Conservation (phyloP, 2,329 filamentous ascomycete genomes). For the Hypoxylon sp. region DNA sequence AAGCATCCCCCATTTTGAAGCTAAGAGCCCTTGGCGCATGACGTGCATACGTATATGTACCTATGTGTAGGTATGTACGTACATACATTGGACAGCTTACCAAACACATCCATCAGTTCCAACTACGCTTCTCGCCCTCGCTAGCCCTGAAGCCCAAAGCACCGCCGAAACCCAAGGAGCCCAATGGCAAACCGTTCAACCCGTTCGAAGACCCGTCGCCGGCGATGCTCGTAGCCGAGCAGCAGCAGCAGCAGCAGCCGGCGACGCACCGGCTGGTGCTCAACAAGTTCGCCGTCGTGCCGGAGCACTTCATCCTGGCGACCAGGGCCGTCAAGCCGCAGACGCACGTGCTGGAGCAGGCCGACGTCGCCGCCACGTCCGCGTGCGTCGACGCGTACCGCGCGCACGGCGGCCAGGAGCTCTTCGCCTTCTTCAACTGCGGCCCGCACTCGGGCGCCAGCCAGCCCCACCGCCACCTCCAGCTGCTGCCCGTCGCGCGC, state of each 20-base stretch:
- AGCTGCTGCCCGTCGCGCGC: constrained; percentile 71
- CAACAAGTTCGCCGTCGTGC: constrained; percentile 79
- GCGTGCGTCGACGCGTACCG: constrained; percentile 68
- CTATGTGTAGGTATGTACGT: neutral
- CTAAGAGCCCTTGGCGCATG: neutral
- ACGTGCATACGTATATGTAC: too few relatives aligned
- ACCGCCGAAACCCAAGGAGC: constrained; percentile 50
- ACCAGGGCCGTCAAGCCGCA: constrained; percentile 72
- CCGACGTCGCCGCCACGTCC: constrained; percentile 68
- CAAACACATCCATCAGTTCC: constrained; percentile 62
- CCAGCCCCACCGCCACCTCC: constrained; percentile 76
- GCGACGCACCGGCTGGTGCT: constrained; percentile 70
- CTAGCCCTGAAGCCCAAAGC: constrained; percentile 72
- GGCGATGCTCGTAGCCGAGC: constrained; percentile 61
- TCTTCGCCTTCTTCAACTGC: constrained; percentile 77
- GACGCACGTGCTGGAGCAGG: constrained; percentile 66
- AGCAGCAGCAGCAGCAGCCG: too few relatives aligned
- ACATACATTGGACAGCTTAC: constrained; percentile 8
- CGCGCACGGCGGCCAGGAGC: constrained; percentile 44
- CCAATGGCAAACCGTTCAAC: constrained; percentile 59
- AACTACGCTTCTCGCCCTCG: constrained; percentile 74
- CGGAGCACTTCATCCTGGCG: constrained; percentile 75
- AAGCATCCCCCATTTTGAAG: constrained; percentile 11
- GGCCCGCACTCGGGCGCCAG: constrained; percentile 74
- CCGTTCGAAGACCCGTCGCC: constrained; percentile 70